Conservation (phyloP, 371 early-diverging fungal genomes). For the Rhizomucor pusillus region DNA sequence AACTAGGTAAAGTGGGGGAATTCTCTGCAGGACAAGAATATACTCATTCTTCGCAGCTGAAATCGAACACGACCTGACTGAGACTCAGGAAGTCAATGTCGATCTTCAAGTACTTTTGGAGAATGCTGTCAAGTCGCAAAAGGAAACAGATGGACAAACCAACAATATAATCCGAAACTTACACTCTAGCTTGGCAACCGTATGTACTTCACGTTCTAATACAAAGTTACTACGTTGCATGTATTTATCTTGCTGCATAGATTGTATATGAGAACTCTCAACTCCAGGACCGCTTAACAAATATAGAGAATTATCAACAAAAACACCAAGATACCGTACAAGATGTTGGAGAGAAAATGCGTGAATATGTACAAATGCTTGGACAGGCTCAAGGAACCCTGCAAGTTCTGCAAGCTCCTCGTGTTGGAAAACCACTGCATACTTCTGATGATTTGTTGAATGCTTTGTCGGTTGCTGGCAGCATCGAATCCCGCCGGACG, state of each 20-base stretch:
- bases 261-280: constrained; percentile 36
- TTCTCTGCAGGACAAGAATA: not conserved
- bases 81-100: constrained; percentile 64
- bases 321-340: constrained; percentile 28
- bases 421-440: not conserved
- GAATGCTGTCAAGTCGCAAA: constrained; percentile 54
- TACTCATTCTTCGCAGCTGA: constrained; percentile 18
- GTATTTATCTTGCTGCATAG: constrained; percentile 9
- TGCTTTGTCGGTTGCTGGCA: constrained; percentile 8
- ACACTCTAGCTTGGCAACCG: constrained; percentile 55
- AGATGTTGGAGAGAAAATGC: constrained; percentile 34
- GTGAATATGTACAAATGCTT: constrained; percentile 43
- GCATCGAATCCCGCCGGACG: constrained; percentile 14
- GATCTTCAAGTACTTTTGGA: constrained; percentile 59
- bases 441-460: constrained; percentile 6
- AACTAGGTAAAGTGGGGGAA: constrained; percentile 4
- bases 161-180: constrained; percentile 53
- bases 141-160: constrained; percentile 52
- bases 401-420: constrained; percentile 19
- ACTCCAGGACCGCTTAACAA: constrained; percentile 25
- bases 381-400: constrained; percentile 43
- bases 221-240: not conserved
- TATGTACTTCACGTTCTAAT: constrained; percentile 16
- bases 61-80: constrained; percentile 49
- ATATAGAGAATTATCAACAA: constrained; percentile 27